A percentile compares a stretch with the other conserved stretches of the same genome.
phyloP scores from a whole-genome alignment of 768 basidiomycete species.

The Lyophyllum decastes region DNA sequence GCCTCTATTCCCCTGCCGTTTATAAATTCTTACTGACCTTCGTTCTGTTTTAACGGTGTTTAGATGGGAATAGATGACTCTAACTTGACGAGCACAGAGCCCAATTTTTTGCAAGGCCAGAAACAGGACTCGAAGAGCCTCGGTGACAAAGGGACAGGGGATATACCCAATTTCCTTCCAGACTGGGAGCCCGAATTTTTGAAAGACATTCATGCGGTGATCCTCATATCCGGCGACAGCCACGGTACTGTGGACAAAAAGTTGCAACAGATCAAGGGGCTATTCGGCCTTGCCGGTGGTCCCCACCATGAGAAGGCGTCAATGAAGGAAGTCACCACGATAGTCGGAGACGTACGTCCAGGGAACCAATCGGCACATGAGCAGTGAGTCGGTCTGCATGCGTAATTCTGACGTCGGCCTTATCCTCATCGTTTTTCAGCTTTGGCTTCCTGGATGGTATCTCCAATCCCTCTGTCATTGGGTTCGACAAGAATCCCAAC shows the following conservation, averaged over 20 bases:
- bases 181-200: constrained; percentile 53
- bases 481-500: constrained; percentile 34
- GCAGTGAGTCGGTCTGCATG: constrained; percentile 35
- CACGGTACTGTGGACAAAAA: constrained; percentile 37
- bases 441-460: constrained; percentile 58
- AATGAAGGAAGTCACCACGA: constrained; percentile 37
- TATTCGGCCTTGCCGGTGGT: constrained; percentile 32
- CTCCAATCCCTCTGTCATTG: constrained; percentile 47
- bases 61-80: constrained; percentile 44
- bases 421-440: constrained; percentile 19
- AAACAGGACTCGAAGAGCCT: constrained; percentile 36
- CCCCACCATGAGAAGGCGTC: constrained; percentile 26
- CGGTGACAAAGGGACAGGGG: constrained; percentile 35
- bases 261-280: constrained; percentile 30
- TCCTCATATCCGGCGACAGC: constrained; percentile 50
- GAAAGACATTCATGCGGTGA: constrained; percentile 47
- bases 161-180: constrained; percentile 28
- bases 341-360: constrained; percentile 45
- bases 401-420: too few relatives aligned
- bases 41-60: background rate
- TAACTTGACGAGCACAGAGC: constrained; percentile 30
- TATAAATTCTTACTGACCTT: background rate
- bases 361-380: constrained; percentile 45
- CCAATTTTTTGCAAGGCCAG: constrained; percentile 42
- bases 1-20: background rate